Percentiles rank a stretch among this genome's conserved stretches.
Conservation (phyloP, 2,329 filamentous ascomycete species). For the Aspergillus sp. region DNA sequence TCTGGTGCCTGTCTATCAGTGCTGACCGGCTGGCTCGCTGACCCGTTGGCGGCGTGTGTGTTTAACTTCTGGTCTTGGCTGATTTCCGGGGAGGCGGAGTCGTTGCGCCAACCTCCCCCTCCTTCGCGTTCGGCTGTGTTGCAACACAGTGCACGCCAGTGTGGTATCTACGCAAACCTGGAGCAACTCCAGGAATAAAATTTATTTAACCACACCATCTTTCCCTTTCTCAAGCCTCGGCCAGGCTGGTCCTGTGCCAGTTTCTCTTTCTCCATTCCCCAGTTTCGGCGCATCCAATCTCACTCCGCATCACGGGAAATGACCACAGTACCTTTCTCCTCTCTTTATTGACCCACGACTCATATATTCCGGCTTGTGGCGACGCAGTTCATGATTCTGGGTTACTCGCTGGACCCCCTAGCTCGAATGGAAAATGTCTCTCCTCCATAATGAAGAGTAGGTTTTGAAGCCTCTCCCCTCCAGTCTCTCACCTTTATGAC, state of each 20-base stretch:
- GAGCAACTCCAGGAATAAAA: background rate
- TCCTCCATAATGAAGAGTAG: slow-evolving; percentile 54
- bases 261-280: slow-evolving; percentile 11
- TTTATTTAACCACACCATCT: background rate
- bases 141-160: slow-evolving; percentile 1
- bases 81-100: slow-evolving; percentile 15
- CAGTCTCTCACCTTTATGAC: background rate
- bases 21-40: background rate
- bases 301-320: slow-evolving; percentile 14
- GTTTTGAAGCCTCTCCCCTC: slow-evolving; percentile 19
- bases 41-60: background rate
- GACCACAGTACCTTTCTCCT: slow-evolving; percentile 2
- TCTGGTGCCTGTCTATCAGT: background rate
- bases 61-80: slow-evolving; percentile 13
- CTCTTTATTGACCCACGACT: background rate
- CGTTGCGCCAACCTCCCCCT: background rate
- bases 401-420: background rate
- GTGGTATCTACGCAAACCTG: background rate
- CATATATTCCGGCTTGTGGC: slow-evolving; percentile 5
- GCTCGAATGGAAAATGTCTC: slow-evolving; percentile 40
- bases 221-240: slow-evolving; percentile 7
- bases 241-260: slow-evolving; percentile 38
- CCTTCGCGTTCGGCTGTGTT: background rate
- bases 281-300: slow-evolving; percentile 14
- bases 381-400: background rate